These are phyloP conservation scores for Ilyonectria robusta DNA, from an alignment of 2,329 filamentous ascomycete genomes.

Conservation along the genomic window DNA sequence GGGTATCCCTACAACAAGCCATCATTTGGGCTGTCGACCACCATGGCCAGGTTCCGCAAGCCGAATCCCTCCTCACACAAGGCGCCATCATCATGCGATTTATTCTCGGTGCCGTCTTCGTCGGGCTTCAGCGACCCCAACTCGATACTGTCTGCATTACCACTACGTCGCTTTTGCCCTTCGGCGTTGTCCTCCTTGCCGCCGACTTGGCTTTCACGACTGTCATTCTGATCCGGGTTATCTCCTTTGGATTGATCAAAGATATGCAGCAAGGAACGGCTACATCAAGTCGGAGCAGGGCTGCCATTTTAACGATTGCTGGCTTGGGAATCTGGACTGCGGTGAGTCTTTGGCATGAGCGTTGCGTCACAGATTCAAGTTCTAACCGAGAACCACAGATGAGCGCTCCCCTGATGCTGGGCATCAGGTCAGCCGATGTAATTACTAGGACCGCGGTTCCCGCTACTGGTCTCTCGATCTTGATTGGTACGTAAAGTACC, in stretches of 20 bases:
- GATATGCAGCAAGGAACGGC: slow-evolving; percentile 49
- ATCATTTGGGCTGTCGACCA: slow-evolving; percentile 65
- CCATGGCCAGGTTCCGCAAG: slow-evolving; percentile 54
- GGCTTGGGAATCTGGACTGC: slow-evolving; percentile 68
- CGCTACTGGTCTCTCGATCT: slow-evolving; percentile 62
- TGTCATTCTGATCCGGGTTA: slow-evolving; percentile 58
- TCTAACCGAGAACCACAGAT: slow-evolving; percentile 53
- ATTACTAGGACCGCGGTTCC: slow-evolving; percentile 65
- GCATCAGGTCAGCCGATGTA: slow-evolving; percentile 59
- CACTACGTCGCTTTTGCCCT: slow-evolving; percentile 58
- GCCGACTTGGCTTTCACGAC: slow-evolving; percentile 62
- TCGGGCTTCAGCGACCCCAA: slow-evolving; percentile 67
- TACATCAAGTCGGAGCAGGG: slow-evolving; percentile 54
- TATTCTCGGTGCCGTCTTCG: slow-evolving; percentile 67
- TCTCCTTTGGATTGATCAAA: slow-evolving; percentile 54
- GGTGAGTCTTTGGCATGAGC: slow-evolving; percentile 55
- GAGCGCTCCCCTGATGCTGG: slow-evolving; percentile 67
- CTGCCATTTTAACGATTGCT: slow-evolving; percentile 58
- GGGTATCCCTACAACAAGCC: slow-evolving; percentile 68
- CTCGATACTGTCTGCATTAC: slow-evolving; percentile 68
- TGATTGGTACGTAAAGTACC: slow-evolving; percentile 59
- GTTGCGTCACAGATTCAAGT: slow-evolving; percentile 3
- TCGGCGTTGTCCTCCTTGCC: slow-evolving; percentile 62
- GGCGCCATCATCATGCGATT: slow-evolving; percentile 63
- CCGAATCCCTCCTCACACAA: slow-evolving; percentile 60